Base-by-base conservation (phyloP, 176 grass and related monocot species). In the Secale cereale region DNA sequence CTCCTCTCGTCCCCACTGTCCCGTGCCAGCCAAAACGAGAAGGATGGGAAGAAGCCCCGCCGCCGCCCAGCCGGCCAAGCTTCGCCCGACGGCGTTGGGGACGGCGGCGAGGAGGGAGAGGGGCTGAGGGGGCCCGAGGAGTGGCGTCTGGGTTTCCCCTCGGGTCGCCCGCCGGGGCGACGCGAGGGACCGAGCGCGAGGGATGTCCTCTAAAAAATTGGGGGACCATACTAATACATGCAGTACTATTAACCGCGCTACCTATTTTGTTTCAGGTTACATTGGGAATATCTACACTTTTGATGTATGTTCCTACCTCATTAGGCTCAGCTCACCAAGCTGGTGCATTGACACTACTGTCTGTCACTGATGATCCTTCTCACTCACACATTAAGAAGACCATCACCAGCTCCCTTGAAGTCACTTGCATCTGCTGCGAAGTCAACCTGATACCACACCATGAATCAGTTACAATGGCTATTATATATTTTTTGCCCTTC, bases 241-340 rank as follows among this genome's bases (percentile, higher is more conserved):
- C 17, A 67, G 40, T 11, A 40, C 57, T 9, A 22, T 32, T 57
- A 82, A 77, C n/a, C 6, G 50, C 30, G 16, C 59, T 36, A 36
- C 11, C n/a, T 64, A 41, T 70, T 41, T 64, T 87, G 2, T 75
- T 82, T 69, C 86, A 99, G 97, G 97, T 94, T 64, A 96, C 97
- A 13, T 39, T 99, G 90, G 97, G 93, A 70, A 94, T 99, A 85
- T 92, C 97, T 11, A 99, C 97, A 40, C 90, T 96, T 25, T 70
- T 99, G 39, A 94, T 89, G 78, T 99, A 92, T 62, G 97, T 99
- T 45, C 91, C 97, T 56, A 91, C 91, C 23, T 99, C 97, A 7
- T 72, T 99, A 78, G 91, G 91, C 26, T 99, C 97, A 71, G 97
- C 91, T 50, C 97, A 99, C 61, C 97, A 99, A 86, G 97, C 93